Evolutionary conservation across 2,329 filamentous ascomycete species (phyloP).

Genomic region (Paraphaeosphaeria minitans): DNA sequence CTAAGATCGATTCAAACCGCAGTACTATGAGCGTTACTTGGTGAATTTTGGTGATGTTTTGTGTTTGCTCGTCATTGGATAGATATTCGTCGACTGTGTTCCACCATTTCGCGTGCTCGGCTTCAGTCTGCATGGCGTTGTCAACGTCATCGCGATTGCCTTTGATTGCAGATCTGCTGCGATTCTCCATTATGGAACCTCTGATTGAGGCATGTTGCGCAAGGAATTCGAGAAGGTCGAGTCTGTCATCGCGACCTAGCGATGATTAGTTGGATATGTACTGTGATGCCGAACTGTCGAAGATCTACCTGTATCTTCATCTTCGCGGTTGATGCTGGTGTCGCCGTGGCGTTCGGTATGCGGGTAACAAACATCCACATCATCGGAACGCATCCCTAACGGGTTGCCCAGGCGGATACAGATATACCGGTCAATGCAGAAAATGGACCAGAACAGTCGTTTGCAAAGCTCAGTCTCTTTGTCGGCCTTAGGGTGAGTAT

Average conservation of each 20-base stretch:
- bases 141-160: conserved; percentile 15
- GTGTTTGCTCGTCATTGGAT: conserved; percentile 19
- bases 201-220: conserved; percentile 28
- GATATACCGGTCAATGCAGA: conserved; percentile 32
- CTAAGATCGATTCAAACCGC: conserved; percentile 29
- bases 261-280: not conserved
- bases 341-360: conserved; percentile 23
- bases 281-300: not conserved
- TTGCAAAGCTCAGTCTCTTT: conserved; percentile 29
- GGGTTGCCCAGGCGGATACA: conserved; percentile 31
- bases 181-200: conserved; percentile 30
- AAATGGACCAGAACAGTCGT: conserved; percentile 32
- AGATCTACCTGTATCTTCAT: conserved; percentile 9
- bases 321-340: not conserved
- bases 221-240: conserved; percentile 30
- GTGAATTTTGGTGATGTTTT: conserved; percentile 25
- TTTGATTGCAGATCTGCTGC: conserved; percentile 19
- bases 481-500: conserved; percentile 2
- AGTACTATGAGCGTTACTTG: conserved; percentile 31
- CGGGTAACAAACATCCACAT: conserved; percentile 30
- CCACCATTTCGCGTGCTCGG: conserved; percentile 35
- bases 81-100: conserved; percentile 32
- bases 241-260: conserved; percentile 19
- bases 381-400: conserved; percentile 25
- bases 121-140: conserved; percentile 23